phyloP scores from a whole-genome alignment of 2,329 filamentous ascomycete species.

The Emmonsiellopsis sp. region DNA sequence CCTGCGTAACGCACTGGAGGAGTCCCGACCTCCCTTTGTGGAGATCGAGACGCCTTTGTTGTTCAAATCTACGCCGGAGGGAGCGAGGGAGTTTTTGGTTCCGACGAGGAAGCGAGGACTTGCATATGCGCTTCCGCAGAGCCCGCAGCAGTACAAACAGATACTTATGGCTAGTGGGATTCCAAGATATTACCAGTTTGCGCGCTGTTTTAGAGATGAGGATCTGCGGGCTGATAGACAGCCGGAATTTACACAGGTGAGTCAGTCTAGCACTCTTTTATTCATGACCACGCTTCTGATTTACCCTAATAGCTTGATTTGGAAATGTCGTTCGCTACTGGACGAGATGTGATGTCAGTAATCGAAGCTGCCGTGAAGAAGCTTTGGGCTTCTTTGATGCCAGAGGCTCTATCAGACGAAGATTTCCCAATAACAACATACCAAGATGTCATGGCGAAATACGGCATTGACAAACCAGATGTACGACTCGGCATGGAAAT shows the following conservation, averaged over 20 bases:
- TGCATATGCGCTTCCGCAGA: slow-evolving; percentile 89
- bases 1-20: slow-evolving; percentile 47
- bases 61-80: slow-evolving; percentile 96
- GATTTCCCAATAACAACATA: slow-evolving; percentile 60
- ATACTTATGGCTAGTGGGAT: slow-evolving; percentile 90
- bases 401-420: slow-evolving; percentile 31
- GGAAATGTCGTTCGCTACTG: slow-evolving; percentile 79
- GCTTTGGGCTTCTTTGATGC: slow-evolving; percentile 46
- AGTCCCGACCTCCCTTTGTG: slow-evolving; percentile 48
- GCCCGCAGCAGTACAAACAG: slow-evolving; percentile 97
- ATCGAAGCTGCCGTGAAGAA: slow-evolving; percentile 44
- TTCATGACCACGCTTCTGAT: neutral
- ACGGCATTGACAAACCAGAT: slow-evolving; percentile 91
- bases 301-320: slow-evolving; percentile 60
- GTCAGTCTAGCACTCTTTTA: slow-evolving; percentile 3
- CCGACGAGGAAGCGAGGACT: slow-evolving; percentile 67
- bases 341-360: slow-evolving; percentile 57
- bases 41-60: slow-evolving; percentile 88
- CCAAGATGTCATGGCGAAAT: slow-evolving; percentile 64
- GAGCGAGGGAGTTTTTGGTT: slow-evolving; percentile 87
- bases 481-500: slow-evolving; percentile 66
- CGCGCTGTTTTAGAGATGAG: slow-evolving; percentile 90
- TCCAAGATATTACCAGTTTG: slow-evolving; percentile 79
- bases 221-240: slow-evolving; percentile 87
- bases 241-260: slow-evolving; percentile 88